Conservation (phyloP, 352 stramenopile genomes). For the Phytopythium delawarense region DNA sequence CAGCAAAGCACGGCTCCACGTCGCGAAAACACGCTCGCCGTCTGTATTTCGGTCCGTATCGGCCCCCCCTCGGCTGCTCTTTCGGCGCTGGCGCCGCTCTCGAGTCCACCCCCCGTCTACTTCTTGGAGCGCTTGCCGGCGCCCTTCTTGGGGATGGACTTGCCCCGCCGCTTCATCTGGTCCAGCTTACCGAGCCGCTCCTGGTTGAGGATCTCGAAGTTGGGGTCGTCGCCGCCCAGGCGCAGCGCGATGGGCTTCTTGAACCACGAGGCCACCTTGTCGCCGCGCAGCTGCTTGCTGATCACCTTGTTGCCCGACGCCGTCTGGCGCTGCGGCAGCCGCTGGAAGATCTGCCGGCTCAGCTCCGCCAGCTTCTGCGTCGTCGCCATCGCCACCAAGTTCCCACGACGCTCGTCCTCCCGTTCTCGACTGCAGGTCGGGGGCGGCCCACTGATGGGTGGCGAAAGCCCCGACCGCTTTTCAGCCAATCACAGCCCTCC, state of each 20-base stretch:
- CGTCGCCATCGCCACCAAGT: constrained; percentile 5
- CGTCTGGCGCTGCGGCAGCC: constrained; percentile 75
- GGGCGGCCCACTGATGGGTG: neutral
- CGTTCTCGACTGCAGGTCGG: neutral
- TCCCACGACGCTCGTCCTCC: neutral
- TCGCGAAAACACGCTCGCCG: neutral
- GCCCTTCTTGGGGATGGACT: constrained; percentile 85
- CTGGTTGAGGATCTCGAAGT: constrained; percentile 79
- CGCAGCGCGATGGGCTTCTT: constrained; percentile 76
- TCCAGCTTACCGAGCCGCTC: constrained; percentile 76
- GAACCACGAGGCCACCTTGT: constrained; percentile 85
- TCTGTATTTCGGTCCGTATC: neutral
- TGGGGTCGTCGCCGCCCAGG: constrained; percentile 77
- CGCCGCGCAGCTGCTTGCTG: constrained; percentile 85
- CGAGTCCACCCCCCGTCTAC: constrained; percentile 18
- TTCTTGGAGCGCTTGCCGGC: constrained; percentile 86
- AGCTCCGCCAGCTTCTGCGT: constrained; percentile 73
- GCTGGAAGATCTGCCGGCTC: constrained; percentile 87
- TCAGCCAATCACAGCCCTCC: constrained; percentile 4
- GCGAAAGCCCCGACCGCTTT: constrained; percentile 1
- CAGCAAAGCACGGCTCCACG: neutral
- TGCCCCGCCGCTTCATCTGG: constrained; percentile 86
- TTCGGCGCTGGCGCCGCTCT: too few relatives aligned
- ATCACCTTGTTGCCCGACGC: constrained; percentile 87
- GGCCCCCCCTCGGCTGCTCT: too few relatives aligned